Evolutionary conservation across 2,329 filamentous ascomycete species (phyloP), one percentile per base, ranked within the genome.

Genomic region (Sarocladium oryzae): DNA sequence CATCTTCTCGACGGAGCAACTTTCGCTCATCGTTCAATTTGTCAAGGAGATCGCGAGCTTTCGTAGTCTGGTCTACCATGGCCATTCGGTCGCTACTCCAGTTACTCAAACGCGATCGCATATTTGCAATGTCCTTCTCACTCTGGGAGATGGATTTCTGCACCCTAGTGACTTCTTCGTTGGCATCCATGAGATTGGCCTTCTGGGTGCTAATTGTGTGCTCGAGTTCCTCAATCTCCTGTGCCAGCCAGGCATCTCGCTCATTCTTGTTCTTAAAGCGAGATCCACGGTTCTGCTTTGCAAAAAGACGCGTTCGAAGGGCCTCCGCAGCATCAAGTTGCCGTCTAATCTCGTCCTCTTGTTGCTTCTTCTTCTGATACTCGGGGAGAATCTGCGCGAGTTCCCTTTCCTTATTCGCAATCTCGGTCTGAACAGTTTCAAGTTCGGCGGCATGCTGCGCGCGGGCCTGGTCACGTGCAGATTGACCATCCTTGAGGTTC

Each of bases 211-310:
- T 85, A 26, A 96, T 74, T 4, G 87, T 86, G 32, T 81, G 73
- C 57, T 89, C 86, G 51, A 91, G 81, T 32, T 95, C 87, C 40
- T 87, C 77, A 52, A 97, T 88, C 67, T 96, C 87, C 55, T 82
- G 78, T 54, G 82, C 82, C 48, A 99, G 74, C 76, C 82, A 96
- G 32, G 82, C 79, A 66, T 99, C 92, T 38, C 95, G 85, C 64
- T 97, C 89, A 8, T 81, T 79, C 72, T 96, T 96, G 66, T 83
- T 95, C 62, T 79, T 86, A 68, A 96, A 99, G 55, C 89, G 86
- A 16, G 87, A 86, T 57, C 87, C 90, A 41, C 92, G 85, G 38
- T 86, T 89, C 69, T 99, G 92, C 67, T 99, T 99, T 49, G 88
- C 88, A 63, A 95, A 89, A 7, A 99, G 78, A 33, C 91, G 84